phyloP scores from a whole-genome alignment of 441 rosid species.

The Euphorbia corollata region DNA sequence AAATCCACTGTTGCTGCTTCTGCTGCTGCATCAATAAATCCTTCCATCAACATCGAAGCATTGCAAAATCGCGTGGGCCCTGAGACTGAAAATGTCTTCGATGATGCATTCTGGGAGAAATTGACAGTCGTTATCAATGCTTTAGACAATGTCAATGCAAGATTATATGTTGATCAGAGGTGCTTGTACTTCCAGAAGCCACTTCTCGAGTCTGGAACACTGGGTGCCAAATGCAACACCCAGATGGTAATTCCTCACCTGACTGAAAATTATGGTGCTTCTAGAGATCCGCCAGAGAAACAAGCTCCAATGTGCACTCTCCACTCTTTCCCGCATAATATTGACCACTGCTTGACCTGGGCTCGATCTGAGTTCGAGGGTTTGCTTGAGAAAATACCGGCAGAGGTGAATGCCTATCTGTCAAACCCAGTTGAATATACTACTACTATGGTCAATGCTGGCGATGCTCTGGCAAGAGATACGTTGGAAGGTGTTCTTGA shows the following conservation, averaged over 20 bases:
- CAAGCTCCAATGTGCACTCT: conserved; percentile 97
- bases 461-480: conserved; percentile 90
- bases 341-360: conserved; percentile 95
- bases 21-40: conserved; percentile 71
- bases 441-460: conserved; percentile 56
- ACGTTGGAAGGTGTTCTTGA: conserved; percentile 68
- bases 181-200: conserved; percentile 93
- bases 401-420: conserved; percentile 82
- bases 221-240: conserved; percentile 87
- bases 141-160: conserved; percentile 79
- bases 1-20: conserved; percentile 91
- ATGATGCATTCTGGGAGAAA: conserved; percentile 83
- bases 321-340: conserved; percentile 91
- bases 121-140: conserved; percentile 69
- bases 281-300: conserved; percentile 92
- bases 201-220: conserved; percentile 91
- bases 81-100: conserved; percentile 81
- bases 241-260: conserved; percentile 91
- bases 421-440: conserved; percentile 65
- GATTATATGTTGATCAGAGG: conserved; percentile 86
- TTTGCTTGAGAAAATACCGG: conserved; percentile 81
- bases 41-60: conserved; percentile 59
- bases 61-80: conserved; percentile 81
- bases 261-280: conserved; percentile 92
- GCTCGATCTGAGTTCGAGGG: conserved; percentile 97